Evolutionary conservation across 257 asterid genomes (phyloP).

Genomic region (Salvia rosmarinus): DNA sequence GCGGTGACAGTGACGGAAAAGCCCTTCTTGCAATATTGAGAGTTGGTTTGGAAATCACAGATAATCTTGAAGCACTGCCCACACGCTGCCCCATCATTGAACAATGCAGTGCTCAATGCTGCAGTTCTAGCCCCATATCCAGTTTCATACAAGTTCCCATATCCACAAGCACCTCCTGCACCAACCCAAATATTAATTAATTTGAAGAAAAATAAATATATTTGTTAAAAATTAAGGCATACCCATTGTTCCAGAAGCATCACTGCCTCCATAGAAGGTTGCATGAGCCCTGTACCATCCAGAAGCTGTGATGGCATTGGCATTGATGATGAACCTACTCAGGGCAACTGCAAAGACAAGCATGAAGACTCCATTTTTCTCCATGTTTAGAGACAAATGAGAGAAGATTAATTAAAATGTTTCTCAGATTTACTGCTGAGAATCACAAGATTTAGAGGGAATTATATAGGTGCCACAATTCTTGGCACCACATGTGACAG

Average conservation of each 20-base stretch:
- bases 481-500: constrained; percentile 46
- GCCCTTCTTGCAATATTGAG: constrained; percentile 58
- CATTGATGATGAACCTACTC: constrained; percentile 32
- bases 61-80: constrained; percentile 68
- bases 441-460: constrained; percentile 31
- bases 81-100: constrained; percentile 61
- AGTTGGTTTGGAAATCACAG: constrained; percentile 49
- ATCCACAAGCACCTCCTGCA: constrained; percentile 75
- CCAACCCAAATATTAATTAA: not conserved
- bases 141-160: constrained; percentile 51
- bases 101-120: constrained; percentile 69
- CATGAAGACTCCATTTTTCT: constrained; percentile 24
- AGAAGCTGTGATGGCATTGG: constrained; percentile 49
- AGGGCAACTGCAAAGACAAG: constrained; percentile 36
- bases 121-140: constrained; percentile 69
- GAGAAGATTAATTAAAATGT: not conserved
- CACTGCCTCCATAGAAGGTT: constrained; percentile 72
- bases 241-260: constrained; percentile 83
- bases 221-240: not conserved
- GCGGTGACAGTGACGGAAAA: constrained; percentile 61
- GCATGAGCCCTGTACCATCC: constrained; percentile 56
- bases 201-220: not conserved
- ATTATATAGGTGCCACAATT: constrained; percentile 41
- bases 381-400: constrained; percentile 35
- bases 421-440: constrained; percentile 14